Percentiles rank a stretch among this genome's conserved stretches.
Evolutionary conservation across 306 rosid genomes (phyloP).

Genomic region (Lathyrus oleraceus): DNA sequence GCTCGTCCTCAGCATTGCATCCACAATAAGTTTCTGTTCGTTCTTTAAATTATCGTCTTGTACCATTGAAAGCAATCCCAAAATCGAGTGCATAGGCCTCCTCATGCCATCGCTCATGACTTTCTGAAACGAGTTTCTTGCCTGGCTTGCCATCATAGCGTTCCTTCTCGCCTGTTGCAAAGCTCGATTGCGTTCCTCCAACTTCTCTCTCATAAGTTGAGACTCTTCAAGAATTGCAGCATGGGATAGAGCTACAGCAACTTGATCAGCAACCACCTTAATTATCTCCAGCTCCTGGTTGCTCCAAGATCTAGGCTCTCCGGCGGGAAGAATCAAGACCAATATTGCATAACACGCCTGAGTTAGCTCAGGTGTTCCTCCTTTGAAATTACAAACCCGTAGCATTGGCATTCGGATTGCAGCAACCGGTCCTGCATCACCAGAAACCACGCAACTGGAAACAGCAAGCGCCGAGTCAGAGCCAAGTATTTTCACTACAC

Average conservation of each 20-base stretch:
- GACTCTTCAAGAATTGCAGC: constrained; percentile 99
- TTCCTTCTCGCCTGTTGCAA: constrained; percentile 81
- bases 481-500: constrained; percentile 60
- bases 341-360: constrained; percentile 80
- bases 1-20: constrained; percentile 87
- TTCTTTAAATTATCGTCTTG: constrained; percentile 66
- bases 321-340: constrained; percentile 88
- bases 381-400: constrained; percentile 84
- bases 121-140: constrained; percentile 84
- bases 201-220: constrained; percentile 92
- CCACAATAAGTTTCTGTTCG: constrained; percentile 78
- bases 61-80: constrained; percentile 89
- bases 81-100: constrained; percentile 96
- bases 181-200: constrained; percentile 95
- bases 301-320: constrained; percentile 83
- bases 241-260: constrained; percentile 97
- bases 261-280: constrained; percentile 98
- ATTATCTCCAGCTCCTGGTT: constrained; percentile 88
- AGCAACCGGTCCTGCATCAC: constrained; percentile 81
- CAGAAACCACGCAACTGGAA: constrained; percentile 62
- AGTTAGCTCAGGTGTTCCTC: constrained; percentile 93
- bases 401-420: constrained; percentile 99
- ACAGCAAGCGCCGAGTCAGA: constrained; percentile 73
- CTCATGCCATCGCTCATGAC: constrained; percentile 99
- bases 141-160: constrained; percentile 99